A percentile compares a stretch with the other conserved stretches of the same genome.
These are phyloP conservation scores for Musa schizocarpa DNA, from an alignment of 176 grass and related monocot species.

Conservation along the genomic window DNA sequence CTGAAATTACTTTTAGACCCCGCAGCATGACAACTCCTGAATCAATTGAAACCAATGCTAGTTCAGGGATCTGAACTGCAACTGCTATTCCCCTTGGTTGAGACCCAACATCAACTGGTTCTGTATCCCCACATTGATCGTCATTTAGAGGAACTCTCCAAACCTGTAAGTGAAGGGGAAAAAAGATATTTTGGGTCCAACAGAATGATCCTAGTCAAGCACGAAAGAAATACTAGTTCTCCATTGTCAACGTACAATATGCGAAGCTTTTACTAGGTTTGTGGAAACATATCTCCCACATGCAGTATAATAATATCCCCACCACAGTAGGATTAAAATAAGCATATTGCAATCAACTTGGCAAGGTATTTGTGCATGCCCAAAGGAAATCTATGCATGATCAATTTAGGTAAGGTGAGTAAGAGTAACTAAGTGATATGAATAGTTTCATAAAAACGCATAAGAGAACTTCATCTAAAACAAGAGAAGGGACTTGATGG, in stretches of 20 bases:
- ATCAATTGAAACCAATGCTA: constrained; percentile 69
- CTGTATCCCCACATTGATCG: constrained; percentile 71
- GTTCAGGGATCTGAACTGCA: constrained; percentile 52
- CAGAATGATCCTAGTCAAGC: constrained; percentile 8
- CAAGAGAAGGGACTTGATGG: too few species aligned
- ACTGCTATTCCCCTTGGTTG: constrained; percentile 81
- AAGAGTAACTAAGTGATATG: too few species aligned
- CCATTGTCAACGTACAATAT: not conserved
- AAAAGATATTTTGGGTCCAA: not conserved
- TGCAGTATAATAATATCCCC: not conserved
- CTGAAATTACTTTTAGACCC: constrained; percentile 58
- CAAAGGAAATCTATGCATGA: not conserved
- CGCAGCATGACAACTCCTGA: constrained; percentile 55
- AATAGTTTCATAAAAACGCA: too few species aligned
- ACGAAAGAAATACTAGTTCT: constrained; percentile 5
- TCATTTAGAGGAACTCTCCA: constrained; percentile 74
- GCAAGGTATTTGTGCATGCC: not conserved
- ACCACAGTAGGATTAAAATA: not conserved
- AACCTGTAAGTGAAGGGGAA: constrained; percentile 39
- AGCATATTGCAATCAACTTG: not conserved
- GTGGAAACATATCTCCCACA: not conserved
- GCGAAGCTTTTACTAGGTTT: not conserved
- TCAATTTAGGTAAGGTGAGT: not conserved
- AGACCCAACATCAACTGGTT: constrained; percentile 67
- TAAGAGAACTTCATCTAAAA: too few species aligned